phyloP scores from a whole-genome alignment of 2,329 filamentous ascomycete genomes.

The Whalleya microplaca region DNA sequence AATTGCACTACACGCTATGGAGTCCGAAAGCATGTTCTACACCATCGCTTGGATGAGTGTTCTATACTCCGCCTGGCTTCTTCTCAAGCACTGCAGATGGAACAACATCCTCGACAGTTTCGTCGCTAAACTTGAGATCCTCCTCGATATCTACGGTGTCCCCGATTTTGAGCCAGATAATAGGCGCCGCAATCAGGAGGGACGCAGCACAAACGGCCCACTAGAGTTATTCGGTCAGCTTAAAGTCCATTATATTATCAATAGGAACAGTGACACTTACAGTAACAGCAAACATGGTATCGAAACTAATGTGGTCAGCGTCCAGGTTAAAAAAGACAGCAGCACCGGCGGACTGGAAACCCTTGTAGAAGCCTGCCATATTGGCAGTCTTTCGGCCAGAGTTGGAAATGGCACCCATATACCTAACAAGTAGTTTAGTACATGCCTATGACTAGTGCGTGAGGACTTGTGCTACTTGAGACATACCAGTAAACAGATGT shows the following conservation, averaged over 20 bases:
- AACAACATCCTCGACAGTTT: slow-evolving; percentile 74
- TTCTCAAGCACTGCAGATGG: slow-evolving; percentile 32
- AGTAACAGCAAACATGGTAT: slow-evolving; percentile 69
- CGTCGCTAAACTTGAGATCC: slow-evolving; percentile 83
- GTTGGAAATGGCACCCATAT: slow-evolving; percentile 92
- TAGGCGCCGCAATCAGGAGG: slow-evolving; percentile 75
- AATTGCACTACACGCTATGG: too few relatives aligned
- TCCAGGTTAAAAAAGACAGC: slow-evolving; percentile 78
- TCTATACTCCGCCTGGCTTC: slow-evolving; percentile 30
- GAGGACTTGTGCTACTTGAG: slow-evolving; percentile 47
- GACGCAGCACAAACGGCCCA: slow-evolving; percentile 79
- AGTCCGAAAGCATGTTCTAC: too few relatives aligned
- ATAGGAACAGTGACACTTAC: slow-evolving; percentile 35
- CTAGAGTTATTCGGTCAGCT: slow-evolving; percentile 42
- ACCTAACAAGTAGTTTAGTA: slow-evolving; percentile 52
- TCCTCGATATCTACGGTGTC: slow-evolving; percentile 82
- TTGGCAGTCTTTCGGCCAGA: slow-evolving; percentile 91
- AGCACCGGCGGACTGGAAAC: slow-evolving; percentile 82
- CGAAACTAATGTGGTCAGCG: slow-evolving; percentile 62
- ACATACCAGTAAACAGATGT: slow-evolving; percentile 90
- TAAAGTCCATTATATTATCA: background rate
- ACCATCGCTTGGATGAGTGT: background rate
- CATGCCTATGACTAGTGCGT: slow-evolving; percentile 64
- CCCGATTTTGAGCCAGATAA: slow-evolving; percentile 78
- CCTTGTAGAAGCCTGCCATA: slow-evolving; percentile 87